Conservation (phyloP, 495 filamentous ascomycete genomes). For the Xylaria palmicola region DNA sequence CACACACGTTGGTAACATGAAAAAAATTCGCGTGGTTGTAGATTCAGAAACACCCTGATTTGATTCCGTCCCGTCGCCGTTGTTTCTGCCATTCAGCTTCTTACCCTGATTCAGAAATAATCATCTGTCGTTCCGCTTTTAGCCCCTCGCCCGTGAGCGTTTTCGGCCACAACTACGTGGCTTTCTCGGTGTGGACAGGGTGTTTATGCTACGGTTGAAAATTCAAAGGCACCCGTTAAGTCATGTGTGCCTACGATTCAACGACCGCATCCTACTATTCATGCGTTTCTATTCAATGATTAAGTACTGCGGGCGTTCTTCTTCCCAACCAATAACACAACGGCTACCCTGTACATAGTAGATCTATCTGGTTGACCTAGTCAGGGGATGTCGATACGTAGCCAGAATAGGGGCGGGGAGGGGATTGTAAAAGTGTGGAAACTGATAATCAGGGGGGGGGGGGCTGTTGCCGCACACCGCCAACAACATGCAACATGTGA, state of each 20-base stretch:
- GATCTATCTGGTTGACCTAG: neutral
- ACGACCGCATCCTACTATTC: neutral
- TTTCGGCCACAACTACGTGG: neutral
- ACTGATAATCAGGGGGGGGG: conserved; percentile 13
- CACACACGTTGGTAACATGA: neutral
- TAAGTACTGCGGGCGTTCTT: neutral
- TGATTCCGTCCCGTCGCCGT: neutral
- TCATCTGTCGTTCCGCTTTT: neutral
- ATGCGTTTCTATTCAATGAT: neutral
- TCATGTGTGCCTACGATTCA: no score
- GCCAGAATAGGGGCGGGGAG: neutral
- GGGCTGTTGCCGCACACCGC: conserved; percentile 7
- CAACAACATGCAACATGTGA: conserved; percentile 9
- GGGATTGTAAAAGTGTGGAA: neutral
- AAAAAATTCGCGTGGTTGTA: neutral
- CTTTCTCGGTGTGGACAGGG: no score
- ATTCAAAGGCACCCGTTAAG: no score
- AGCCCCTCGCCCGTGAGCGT: neutral
- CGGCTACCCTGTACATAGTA: neutral
- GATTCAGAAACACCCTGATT: neutral
- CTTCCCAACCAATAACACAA: neutral
- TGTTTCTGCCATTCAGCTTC: neutral
- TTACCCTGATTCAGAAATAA: neutral
- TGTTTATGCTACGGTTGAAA: no score
- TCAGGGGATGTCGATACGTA: conserved; percentile 4